phyloP scores from a whole-genome alignment of 148 eudicot genomes.

The Silene conica region DNA sequence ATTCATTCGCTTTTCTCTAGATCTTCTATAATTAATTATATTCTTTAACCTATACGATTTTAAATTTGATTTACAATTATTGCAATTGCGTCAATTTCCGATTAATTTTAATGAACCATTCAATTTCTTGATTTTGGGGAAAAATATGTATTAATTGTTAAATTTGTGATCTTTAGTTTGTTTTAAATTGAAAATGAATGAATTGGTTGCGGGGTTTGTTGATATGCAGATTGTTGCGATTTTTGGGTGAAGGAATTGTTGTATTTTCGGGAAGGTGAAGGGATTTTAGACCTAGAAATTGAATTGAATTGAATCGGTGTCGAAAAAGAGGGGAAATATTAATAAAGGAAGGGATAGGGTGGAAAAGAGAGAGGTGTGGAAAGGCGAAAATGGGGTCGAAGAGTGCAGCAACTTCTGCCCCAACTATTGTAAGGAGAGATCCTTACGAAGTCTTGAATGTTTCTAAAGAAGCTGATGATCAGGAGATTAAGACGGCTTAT shows the following conservation, averaged over 20 bases:
- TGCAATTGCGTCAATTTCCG: background rate
- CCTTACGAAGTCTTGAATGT: slow-evolving; percentile 87
- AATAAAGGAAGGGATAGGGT: background rate
- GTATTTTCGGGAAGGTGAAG: background rate
- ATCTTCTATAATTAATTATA: background rate
- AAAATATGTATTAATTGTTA: background rate
- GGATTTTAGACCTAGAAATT: background rate
- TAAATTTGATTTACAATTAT: background rate
- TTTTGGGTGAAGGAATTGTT: background rate
- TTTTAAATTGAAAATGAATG: background rate
- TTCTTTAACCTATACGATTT: background rate
- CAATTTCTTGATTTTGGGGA: background rate
- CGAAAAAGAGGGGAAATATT: background rate
- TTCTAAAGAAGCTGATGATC: slow-evolving; percentile 70
- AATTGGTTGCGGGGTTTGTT: background rate
- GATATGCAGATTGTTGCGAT: background rate
- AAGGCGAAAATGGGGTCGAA: slow-evolving; percentile 40
- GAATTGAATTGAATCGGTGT: no score
- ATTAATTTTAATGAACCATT: background rate
- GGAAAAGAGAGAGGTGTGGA: slow-evolving; percentile 16
- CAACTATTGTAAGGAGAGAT: slow-evolving; percentile 56
- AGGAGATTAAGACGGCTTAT: slow-evolving; percentile 89
- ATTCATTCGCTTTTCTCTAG: background rate
- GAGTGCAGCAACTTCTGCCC: slow-evolving; percentile 45
- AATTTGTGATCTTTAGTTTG: background rate